Percentiles rank a stretch among this genome's conserved stretches.
phyloP scores from a whole-genome alignment of 2,329 filamentous ascomycete genomes.

The Sporothrix brasiliensis region DNA sequence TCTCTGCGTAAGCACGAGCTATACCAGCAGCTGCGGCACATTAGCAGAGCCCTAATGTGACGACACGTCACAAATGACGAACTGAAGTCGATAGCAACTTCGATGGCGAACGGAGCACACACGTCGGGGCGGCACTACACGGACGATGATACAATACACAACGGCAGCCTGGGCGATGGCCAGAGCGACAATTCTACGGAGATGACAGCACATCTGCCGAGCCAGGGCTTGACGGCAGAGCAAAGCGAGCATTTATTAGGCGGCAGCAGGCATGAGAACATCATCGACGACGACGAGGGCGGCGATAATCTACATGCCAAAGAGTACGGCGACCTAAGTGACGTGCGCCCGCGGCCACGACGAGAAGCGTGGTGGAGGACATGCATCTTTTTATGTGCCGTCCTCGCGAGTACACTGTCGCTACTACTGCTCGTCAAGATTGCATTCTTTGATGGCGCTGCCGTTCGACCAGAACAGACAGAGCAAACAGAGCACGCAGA shows the following conservation, averaged over 20 bases:
- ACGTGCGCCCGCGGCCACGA: background rate
- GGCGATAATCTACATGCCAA: background rate
- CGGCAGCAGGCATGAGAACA: background rate
- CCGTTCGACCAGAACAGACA: background rate
- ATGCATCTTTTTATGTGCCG: slow-evolving; percentile 20
- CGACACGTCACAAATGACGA: background rate
- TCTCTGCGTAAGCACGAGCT: background rate
- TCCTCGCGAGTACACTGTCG: slow-evolving; percentile 26
- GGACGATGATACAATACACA: background rate
- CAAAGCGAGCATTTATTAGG: background rate
- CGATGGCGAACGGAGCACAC: slow-evolving; percentile 15
- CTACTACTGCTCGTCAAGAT: slow-evolving; percentile 35
- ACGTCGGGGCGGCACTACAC: slow-evolving; percentile 3
- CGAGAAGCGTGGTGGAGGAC: slow-evolving; percentile 15
- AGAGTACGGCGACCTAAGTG: background rate
- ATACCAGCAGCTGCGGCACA: background rate
- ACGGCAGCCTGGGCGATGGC: background rate
- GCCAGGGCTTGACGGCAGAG: background rate
- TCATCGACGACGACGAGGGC: background rate
- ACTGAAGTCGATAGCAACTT: background rate
- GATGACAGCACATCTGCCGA: background rate
- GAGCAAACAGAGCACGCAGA: background rate
- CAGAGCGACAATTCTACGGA: background rate
- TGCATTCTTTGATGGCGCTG: slow-evolving; percentile 28
- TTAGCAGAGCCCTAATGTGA: background rate